These are phyloP conservation scores for Fraxinus sp. DNA, from an alignment of 305 asterid species.

Conservation along the genomic window DNA sequence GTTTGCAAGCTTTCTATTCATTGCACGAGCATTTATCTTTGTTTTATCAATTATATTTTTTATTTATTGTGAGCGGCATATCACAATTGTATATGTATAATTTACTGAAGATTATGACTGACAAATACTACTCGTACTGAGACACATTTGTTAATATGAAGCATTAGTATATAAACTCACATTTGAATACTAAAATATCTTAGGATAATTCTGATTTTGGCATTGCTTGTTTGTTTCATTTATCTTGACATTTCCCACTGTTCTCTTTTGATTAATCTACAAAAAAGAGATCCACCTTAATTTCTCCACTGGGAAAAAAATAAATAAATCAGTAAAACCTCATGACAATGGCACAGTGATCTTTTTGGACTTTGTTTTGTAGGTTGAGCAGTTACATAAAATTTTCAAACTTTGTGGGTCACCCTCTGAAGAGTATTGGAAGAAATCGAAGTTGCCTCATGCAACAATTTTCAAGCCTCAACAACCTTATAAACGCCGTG, in stretches of 20 bases:
- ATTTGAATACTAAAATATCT: background rate
- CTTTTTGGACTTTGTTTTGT: slow-evolving; percentile 21
- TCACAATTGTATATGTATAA: too few relatives aligned
- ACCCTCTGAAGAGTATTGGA: slow-evolving; percentile 90
- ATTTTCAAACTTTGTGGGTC: slow-evolving; percentile 94
- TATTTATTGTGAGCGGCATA: background rate
- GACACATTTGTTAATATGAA: background rate
- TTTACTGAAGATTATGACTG: too few relatives aligned
- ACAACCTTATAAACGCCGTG: slow-evolving; percentile 80
- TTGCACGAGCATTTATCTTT: background rate
- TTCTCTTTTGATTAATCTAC: background rate
- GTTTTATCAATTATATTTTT: background rate
- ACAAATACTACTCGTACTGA: background rate
- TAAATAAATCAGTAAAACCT: background rate
- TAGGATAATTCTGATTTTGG: background rate
- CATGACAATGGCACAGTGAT: background rate
- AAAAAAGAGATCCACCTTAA: background rate
- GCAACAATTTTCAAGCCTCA: slow-evolving; percentile 89
- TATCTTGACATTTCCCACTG: background rate
- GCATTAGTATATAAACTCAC: background rate
- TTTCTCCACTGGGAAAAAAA: background rate
- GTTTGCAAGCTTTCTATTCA: background rate
- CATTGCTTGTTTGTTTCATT: background rate
- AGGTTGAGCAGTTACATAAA: slow-evolving; percentile 92
- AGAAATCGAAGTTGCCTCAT: slow-evolving; percentile 76